Base-by-base conservation (phyloP, 352 stramenopile species). In the Globisporangium cylindrosporum region DNA sequence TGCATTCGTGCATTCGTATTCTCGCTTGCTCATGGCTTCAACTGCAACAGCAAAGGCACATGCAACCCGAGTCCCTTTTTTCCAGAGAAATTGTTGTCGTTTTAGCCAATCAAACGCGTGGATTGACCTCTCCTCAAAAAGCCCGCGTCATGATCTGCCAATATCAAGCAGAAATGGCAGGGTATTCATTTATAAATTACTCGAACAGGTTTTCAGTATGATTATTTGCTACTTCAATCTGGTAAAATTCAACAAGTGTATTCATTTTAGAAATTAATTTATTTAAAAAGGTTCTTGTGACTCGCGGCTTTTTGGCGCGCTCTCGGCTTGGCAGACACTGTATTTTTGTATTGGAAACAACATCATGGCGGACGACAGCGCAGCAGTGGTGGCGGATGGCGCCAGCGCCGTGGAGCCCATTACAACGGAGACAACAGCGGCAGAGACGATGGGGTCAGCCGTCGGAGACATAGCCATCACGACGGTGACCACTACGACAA, bases 261-360 rank as follows among this genome's bases (percentile, higher is more conserved):
- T 41, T 38, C 14, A 8, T 24, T 41, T 41, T 41, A 34, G 12
- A 6, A 41, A 5, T 22, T 1, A 3, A 38, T 59, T 59, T 1
- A 22, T 2, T 34, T 38, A 14, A 34, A 25, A 38, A 9, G 53
- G 7, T 5, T 38, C 3, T 22, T 15, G 4, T 25, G 24, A 18
- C 25, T 24, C 53, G 15, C 41, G 6, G 25, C 10, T 43, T 57
- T 57, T 56, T 57, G 55, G 58, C 58, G 59, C 59, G 59, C 22
- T 43, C 32, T 38, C 0, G 32, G 7, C 32, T 38, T 38, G 25
- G 59, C 38, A 22, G 36, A 4, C 25, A 6, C 38, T 51, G 43
- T 24, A 22, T 18, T 66, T 66, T 58, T 66, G 60, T 66, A 66
- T 66, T 27, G 60, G 25, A 48, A 59, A 10, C 27, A 60, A n/a